Percentiles rank a stretch among this genome's conserved stretches.
Conservation (phyloP, 495 filamentous ascomycete genomes). For the Daldinia decipiens region DNA sequence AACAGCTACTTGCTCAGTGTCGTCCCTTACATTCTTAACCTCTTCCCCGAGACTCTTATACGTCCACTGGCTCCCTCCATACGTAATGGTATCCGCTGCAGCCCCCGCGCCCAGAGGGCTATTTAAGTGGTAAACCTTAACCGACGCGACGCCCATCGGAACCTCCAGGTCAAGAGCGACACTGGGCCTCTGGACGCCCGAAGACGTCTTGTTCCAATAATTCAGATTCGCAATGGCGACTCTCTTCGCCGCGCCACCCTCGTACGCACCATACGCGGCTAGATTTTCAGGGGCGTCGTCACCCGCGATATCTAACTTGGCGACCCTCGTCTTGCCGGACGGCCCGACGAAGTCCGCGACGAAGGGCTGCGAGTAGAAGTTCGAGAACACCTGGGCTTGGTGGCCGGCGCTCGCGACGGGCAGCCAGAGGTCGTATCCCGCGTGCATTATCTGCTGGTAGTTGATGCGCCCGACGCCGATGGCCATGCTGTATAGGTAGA, state of each 20-base stretch:
- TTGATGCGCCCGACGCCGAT: slow-evolving; percentile 46
- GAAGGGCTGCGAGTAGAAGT: slow-evolving; percentile 49
- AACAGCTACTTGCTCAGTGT: slow-evolving; percentile 36
- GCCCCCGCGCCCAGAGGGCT: slow-evolving; percentile 43
- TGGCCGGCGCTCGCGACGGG: slow-evolving; percentile 42
- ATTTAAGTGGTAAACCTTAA: slow-evolving; percentile 42
- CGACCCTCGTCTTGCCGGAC: slow-evolving; percentile 42
- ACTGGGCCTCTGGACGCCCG: slow-evolving; percentile 29
- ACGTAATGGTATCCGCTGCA: slow-evolving; percentile 44
- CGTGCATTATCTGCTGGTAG: slow-evolving; percentile 50
- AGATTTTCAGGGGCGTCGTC: slow-evolving; percentile 26
- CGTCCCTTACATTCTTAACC: slow-evolving; percentile 39
- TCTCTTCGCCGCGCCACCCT: slow-evolving; percentile 33
- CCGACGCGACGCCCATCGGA: slow-evolving; percentile 17
- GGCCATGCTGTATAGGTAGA: slow-evolving; percentile 45
- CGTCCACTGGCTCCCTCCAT: slow-evolving; percentile 49
- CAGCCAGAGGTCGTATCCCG: slow-evolving; percentile 46
- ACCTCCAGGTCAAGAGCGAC: slow-evolving; percentile 32
- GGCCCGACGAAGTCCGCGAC: slow-evolving; percentile 47
- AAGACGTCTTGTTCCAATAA: slow-evolving; percentile 49
- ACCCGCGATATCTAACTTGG: slow-evolving; percentile 31
- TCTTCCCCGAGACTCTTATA: slow-evolving; percentile 44
- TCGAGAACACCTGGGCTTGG: slow-evolving; percentile 44
- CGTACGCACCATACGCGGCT: slow-evolving; percentile 43
- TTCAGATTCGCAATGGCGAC: slow-evolving; percentile 44